These are phyloP conservation scores for Solanum phureja DNA, from an alignment of 257 asterid species.

Conservation along the genomic window DNA sequence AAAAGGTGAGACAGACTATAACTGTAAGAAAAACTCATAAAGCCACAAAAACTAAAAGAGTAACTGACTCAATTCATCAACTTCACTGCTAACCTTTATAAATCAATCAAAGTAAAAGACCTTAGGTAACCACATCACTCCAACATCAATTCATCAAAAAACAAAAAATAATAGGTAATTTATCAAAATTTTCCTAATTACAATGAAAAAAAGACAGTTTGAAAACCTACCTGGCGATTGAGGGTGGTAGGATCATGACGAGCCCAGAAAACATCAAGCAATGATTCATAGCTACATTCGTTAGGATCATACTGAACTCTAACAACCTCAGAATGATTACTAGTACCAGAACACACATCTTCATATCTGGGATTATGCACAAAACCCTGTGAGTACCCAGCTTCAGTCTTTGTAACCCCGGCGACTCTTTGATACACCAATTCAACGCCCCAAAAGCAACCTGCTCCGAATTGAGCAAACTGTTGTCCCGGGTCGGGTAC, in stretches of 20 bases:
- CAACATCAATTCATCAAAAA: neutral
- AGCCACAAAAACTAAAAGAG: neutral
- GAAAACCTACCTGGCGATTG: conserved; percentile 67
- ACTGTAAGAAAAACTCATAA: neutral
- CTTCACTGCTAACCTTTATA: neutral
- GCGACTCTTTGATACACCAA: conserved; percentile 77
- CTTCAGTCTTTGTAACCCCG: conserved; percentile 75
- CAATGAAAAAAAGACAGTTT: neutral
- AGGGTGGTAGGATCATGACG: no score
- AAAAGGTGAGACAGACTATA: neutral
- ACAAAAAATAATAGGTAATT: neutral
- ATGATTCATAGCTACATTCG: conserved; percentile 51
- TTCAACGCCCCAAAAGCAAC: conserved; percentile 98
- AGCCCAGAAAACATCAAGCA: conserved; percentile 84
- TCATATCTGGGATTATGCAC: conserved; percentile 29
- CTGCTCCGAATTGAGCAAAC: conserved; percentile 91
- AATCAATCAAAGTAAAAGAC: neutral
- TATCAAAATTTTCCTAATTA: neutral
- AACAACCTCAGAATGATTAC: neutral
- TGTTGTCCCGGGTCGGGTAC: conserved; percentile 56
- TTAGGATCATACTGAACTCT: conserved; percentile 70
- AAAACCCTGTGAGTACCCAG: conserved; percentile 69
- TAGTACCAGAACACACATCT: neutral
- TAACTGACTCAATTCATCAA: neutral
- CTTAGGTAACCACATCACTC: neutral